A percentile compares a stretch with the other conserved stretches of the same genome.
Evolutionary conservation across 768 basidiomycete genomes (phyloP).

Genomic region (Lactifluus subvellereus): DNA sequence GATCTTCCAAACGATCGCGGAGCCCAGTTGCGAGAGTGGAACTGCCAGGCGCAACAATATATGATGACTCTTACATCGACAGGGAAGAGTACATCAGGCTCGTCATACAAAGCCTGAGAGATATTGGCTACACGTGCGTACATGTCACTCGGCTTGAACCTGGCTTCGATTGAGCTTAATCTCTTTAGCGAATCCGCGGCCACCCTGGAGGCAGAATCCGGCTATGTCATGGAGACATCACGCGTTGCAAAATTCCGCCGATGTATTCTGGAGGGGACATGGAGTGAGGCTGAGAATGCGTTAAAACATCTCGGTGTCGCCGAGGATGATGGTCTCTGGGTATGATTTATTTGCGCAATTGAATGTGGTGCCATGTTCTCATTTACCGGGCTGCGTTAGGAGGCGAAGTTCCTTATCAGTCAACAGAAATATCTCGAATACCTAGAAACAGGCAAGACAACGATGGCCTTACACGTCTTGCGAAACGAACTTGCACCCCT

Average conservation of each 20-base stretch:
- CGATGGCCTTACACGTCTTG: constrained; percentile 77
- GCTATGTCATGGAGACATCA: constrained; percentile 74
- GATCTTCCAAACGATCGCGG: constrained; percentile 45
- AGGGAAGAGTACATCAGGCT: constrained; percentile 89
- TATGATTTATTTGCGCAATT: constrained; percentile 33
- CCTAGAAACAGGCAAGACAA: constrained; percentile 74
- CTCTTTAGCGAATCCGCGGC: constrained; percentile 73
- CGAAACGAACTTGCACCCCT: constrained; percentile 85
- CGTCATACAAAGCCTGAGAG: constrained; percentile 82
- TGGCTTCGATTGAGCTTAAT: constrained; percentile 20
- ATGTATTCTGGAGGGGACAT: constrained; percentile 72
- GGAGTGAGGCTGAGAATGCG: constrained; percentile 70
- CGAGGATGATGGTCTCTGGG: constrained; percentile 65
- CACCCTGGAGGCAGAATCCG: constrained; percentile 88
- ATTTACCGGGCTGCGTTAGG: constrained; percentile 38
- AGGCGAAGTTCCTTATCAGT: constrained; percentile 80
- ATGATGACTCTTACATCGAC: constrained; percentile 73
- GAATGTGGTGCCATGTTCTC: constrained; percentile 1
- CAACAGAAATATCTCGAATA: constrained; percentile 96
- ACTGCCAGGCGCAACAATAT: constrained; percentile 67
- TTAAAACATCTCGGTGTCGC: constrained; percentile 63
- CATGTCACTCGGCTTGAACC: neutral
- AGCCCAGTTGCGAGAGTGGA: constrained; percentile 51
- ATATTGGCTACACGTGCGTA: constrained; percentile 64
- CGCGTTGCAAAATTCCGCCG: constrained; percentile 76